Conservation (phyloP, 2,329 filamentous ascomycete genomes). For the Aureobasidium leucospermi region DNA sequence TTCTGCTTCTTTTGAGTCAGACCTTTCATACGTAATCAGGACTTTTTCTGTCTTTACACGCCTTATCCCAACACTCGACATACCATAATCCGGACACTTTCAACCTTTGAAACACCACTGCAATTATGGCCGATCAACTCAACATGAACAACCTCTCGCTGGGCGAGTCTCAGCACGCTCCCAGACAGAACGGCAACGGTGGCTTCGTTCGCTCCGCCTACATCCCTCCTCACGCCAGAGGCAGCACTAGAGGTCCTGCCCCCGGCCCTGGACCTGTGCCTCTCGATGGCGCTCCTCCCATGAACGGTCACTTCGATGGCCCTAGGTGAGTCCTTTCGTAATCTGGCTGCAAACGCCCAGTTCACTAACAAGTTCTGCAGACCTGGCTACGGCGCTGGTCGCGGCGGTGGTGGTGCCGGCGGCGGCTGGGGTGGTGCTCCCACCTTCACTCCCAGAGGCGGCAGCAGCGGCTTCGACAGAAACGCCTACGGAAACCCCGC, state of each 20-base stretch:
- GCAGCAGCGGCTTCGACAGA: constrained; percentile 49
- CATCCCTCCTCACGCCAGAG: constrained; percentile 78
- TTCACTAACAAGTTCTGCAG: constrained; percentile 21
- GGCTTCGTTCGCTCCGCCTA: constrained; percentile 59
- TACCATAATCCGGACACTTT: neutral
- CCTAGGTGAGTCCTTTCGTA: constrained; percentile 21
- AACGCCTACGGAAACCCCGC: constrained; percentile 55
- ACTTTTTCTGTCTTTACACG: constrained; percentile 2
- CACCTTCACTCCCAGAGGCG: constrained; percentile 47
- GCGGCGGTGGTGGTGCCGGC: constrained; percentile 26
- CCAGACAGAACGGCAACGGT: constrained; percentile 35
- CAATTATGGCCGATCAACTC: constrained; percentile 68
- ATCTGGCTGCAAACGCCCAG: neutral
- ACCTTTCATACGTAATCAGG: constrained; percentile 6
- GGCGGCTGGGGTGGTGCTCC: constrained; percentile 48
- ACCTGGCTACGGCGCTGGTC: constrained; percentile 34
- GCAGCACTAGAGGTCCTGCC: constrained; percentile 39
- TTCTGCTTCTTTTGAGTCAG: neutral
- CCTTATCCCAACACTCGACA: constrained; percentile 5
- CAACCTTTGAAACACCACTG: neutral
- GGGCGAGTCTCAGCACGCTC: constrained; percentile 57
- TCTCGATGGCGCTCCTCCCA: constrained; percentile 21
- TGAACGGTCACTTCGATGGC: constrained; percentile 52
- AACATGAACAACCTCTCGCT: constrained; percentile 72
- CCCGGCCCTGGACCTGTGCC: constrained; percentile 31